These are phyloP conservation scores for Aspergillus hortae DNA, from an alignment of 2,329 filamentous ascomycete species.

Conservation along the genomic window DNA sequence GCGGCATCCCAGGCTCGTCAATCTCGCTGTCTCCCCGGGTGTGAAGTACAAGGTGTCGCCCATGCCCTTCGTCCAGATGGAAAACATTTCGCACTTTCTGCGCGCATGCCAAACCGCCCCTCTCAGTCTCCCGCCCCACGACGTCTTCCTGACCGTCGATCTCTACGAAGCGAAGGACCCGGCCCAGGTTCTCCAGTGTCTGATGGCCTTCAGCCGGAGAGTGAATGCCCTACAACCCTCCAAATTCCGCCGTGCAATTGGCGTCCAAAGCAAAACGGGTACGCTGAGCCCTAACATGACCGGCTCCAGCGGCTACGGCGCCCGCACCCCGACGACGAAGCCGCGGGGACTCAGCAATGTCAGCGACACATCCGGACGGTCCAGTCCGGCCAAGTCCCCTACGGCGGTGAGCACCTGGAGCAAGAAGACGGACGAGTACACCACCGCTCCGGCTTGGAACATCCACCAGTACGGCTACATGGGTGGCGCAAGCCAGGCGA, in stretches of 20 bases:
- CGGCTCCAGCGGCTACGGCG: conserved; percentile 52
- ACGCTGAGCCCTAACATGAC: conserved; percentile 65
- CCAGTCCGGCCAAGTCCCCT: conserved; percentile 61
- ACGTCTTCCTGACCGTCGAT: conserved; percentile 95
- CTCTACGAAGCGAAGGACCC: conserved; percentile 94
- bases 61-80: conserved; percentile 99
- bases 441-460: conserved; percentile 90
- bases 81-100: conserved; percentile 97
- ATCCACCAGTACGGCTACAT: conserved; percentile 98
- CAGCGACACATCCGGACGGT: conserved; percentile 55
- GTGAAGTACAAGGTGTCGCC: conserved; percentile 86
- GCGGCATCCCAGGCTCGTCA: conserved; percentile 64
- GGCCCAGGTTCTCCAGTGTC: conserved; percentile 88
- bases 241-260: conserved; percentile 72
- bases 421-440: conserved; percentile 73
- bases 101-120: conserved; percentile 81
- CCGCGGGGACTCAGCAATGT: conserved; percentile 53
- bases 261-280: conserved; percentile 61
- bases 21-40: conserved; percentile 71
- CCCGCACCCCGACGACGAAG: conserved; percentile 32
- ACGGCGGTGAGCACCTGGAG: conserved; percentile 79
- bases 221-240: conserved; percentile 71
- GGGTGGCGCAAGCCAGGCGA: conserved; percentile 94
- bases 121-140: conserved; percentile 84
- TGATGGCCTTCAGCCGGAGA: conserved; percentile 85